Evolutionary conservation across 2,329 filamentous ascomycete species (phyloP).

Genomic region (Hyphodiscus sp.): DNA sequence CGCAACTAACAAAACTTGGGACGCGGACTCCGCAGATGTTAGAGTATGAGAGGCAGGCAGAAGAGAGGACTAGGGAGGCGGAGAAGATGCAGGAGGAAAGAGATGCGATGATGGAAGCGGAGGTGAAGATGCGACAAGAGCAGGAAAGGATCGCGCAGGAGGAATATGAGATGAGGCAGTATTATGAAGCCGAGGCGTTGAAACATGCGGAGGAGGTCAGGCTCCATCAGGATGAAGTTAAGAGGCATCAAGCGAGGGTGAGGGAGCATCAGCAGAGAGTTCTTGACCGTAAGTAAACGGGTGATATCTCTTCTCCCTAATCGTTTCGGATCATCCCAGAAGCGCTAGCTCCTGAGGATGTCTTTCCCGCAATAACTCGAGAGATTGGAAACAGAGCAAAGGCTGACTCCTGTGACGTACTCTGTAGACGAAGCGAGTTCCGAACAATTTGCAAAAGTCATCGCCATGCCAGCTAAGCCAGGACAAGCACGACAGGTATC

Average conservation of each 20-base stretch:
- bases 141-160: constrained; percentile 27
- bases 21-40: constrained; percentile 27
- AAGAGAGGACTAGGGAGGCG: constrained; percentile 23
- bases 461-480: constrained; percentile 27
- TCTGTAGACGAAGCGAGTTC: constrained; percentile 23
- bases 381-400: too few species aligned
- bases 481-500: constrained; percentile 21
- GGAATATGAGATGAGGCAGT: constrained; percentile 29
- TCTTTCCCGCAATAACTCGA: too few species aligned
- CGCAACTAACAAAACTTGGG: constrained; percentile 15
- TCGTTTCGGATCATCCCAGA: too few species aligned
- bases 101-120: constrained; percentile 21
- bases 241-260: constrained; percentile 22
- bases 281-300: background rate
- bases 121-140: constrained; percentile 20
- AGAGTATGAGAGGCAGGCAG: constrained; percentile 28
- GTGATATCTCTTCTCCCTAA: too few species aligned
- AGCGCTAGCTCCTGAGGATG: too few species aligned
- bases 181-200: constrained; percentile 28
- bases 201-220: constrained; percentile 27
- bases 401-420: too few species aligned
- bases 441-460: constrained; percentile 29
- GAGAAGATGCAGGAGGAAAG: constrained; percentile 24
- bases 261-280: constrained; percentile 12
- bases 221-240: constrained; percentile 26